Base-by-base conservation (phyloP, 306 rosid genomes). In the Begonia loranthoides region DNA sequence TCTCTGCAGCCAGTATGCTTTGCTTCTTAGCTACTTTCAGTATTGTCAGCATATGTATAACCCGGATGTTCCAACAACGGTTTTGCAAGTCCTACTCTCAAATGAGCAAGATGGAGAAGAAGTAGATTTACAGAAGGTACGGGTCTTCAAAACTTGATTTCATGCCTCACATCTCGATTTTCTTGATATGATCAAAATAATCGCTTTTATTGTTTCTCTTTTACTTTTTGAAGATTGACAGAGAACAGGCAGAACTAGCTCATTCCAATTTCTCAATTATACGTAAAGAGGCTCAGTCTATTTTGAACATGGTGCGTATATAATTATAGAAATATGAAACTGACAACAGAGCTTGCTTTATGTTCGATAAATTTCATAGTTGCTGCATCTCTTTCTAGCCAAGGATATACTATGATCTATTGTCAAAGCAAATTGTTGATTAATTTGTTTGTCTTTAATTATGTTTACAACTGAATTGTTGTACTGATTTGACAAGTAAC, bases 1-100 rank as follows among this genome's bases (percentile, higher is more conserved):
- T 57, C 13, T 73, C 28, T 73, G 54, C 92, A 90, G 97, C 55
- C 95, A 85, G 85, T 90, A 85, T 65, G 94, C 95, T 17, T 55
- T 90, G 69, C 78, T 90, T 65, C 92, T 90, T 59, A 80, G 97
- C 90, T 90, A 85, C 76, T 83, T 90, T 63, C 97, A 90, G 75
- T 90, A 90, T 69, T 90, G 95, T 63, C 84, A 67, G 56, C 84
- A 90, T 74, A 66, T 90, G 57, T 81, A 85, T 67, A 87, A 85
- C 65, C 95, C 94, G 9, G 92, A 85, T 74, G 79, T 90, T 64
- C 97, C 97, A 22, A 70, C 82, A 66, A 72, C 85, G 22, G 87
- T 90, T 73, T 75, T 85, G 72, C 97, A 85, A 28, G 77, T 72
- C 70, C 67, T 90, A 75, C 73, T 85, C 53, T 79, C 76, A 49